Evolutionary conservation across 345 rosid genomes (phyloP), one percentile per base, ranked within the genome.

Genomic region (Heritiera fomes): DNA sequence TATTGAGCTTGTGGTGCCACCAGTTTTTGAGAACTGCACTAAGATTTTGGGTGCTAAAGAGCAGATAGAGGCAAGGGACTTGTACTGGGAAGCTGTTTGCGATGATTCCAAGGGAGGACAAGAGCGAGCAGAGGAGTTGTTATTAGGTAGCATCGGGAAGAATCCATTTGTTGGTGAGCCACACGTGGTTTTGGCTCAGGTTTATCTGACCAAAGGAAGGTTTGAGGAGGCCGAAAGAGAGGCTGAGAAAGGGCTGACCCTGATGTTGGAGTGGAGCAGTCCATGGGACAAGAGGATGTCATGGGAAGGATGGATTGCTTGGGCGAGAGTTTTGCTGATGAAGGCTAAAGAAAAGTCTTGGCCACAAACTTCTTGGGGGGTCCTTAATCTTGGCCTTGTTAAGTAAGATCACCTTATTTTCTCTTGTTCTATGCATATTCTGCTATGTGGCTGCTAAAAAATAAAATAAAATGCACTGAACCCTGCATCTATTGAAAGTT

Each of bases 291-390:
- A 92, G 89, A 90, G 98, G 85, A 92, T 81, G 89, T 86, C 98
- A 18, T 93, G 97, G 98, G 94, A 88, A 86, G 99, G 98, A 4
- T 93, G 99, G 98, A 56, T 91, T 71, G 95, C 98, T 88, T 95
- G 98, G 99, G 86, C 84, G 15, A 90, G 98, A 61, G 92, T 91
- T 40, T 46, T 93, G 83, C 47, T 88, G 80, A 87, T 93, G 95
- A 95, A 95, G 79, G 91, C 97, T 32, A 86, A 79, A 34, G 97
- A 93, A 65, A 91, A 86, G 80, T 84, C 89, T n/a, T 93, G 98
- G 99, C 98, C 99, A 1, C 81, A 88, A 28, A 86, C 88, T 50
- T 79, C 97, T 43, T 90, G 94, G 97, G 97, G 97, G 3, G 85
- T 94, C 79, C 92, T 88, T 50, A 92, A 85, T 81, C 80, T 96